These are phyloP conservation scores for Cryphonectria carpinicola DNA, from an alignment of 2,329 filamentous ascomycete genomes.

Conservation along the genomic window DNA sequence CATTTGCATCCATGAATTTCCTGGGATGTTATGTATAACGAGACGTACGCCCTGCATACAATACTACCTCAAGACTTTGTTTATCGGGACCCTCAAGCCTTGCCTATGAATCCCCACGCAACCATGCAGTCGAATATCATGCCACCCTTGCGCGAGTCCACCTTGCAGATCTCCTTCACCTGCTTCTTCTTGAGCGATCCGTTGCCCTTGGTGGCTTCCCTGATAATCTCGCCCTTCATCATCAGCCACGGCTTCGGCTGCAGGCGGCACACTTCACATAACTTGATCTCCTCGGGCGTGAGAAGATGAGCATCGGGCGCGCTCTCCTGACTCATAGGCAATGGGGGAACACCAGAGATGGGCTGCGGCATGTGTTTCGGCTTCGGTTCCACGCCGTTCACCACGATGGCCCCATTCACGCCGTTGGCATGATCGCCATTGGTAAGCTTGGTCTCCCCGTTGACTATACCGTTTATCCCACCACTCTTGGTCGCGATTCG, in stretches of 20 bases:
- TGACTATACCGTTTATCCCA: constrained; percentile 39
- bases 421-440: constrained; percentile 54
- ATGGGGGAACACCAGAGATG: constrained; percentile 63
- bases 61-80: neutral
- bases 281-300: constrained; percentile 78
- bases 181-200: constrained; percentile 93
- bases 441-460: constrained; percentile 54
- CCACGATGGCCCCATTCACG: constrained; percentile 45
- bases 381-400: constrained; percentile 47
- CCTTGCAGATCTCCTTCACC: constrained; percentile 79
- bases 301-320: constrained; percentile 85
- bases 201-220: constrained; percentile 87
- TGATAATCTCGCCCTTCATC: constrained; percentile 91
- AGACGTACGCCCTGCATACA: neutral
- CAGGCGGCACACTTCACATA: constrained; percentile 82
- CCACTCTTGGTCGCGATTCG: constrained; percentile 48
- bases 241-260: constrained; percentile 94
- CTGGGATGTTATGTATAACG: neutral
- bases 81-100: constrained; percentile 57
- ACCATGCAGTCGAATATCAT: constrained; percentile 95
- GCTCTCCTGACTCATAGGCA: constrained; percentile 74
- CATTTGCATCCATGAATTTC: neutral
- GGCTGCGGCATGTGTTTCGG: constrained; percentile 59
- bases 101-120: constrained; percentile 87
- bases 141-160: constrained; percentile 84